phyloP scores from a whole-genome alignment of 2,329 filamentous ascomycete genomes.

The Coniochaeta sp. region DNA sequence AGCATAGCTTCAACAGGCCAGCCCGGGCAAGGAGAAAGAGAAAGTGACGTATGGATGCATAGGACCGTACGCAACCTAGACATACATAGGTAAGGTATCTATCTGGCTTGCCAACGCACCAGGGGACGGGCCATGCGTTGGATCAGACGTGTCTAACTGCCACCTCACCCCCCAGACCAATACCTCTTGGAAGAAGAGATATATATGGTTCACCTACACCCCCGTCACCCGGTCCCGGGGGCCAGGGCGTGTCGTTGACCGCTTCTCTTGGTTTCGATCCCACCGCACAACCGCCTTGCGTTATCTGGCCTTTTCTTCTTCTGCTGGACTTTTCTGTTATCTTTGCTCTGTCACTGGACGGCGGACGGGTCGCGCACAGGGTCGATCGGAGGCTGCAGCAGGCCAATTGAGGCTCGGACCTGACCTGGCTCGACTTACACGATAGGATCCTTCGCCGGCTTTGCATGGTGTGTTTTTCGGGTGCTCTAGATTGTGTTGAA shows the following conservation, averaged over 20 bases:
- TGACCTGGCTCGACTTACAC: no score
- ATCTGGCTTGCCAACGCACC: background rate
- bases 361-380: background rate
- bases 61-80: background rate
- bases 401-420: slow-evolving; percentile 1
- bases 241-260: background rate
- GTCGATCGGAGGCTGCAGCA: background rate
- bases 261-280: background rate
- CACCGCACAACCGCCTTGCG: background rate
- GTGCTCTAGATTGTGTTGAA: no score
- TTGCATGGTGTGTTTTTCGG: no score
- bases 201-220: background rate
- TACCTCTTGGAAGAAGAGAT: background rate
- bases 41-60: background rate
- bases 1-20: no score
- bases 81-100: no score
- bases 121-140: background rate
- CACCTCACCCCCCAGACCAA: background rate
- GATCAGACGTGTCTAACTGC: background rate
- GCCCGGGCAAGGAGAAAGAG: background rate
- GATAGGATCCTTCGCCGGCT: no score
- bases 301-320: background rate
- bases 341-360: slow-evolving; percentile 3
- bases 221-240: background rate
- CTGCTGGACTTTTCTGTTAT: background rate